Percentiles rank a stretch among this genome's conserved stretches.
Evolutionary conservation across 2,329 filamentous ascomycete genomes (phyloP).

Genomic region (Sporothrix inflata): DNA sequence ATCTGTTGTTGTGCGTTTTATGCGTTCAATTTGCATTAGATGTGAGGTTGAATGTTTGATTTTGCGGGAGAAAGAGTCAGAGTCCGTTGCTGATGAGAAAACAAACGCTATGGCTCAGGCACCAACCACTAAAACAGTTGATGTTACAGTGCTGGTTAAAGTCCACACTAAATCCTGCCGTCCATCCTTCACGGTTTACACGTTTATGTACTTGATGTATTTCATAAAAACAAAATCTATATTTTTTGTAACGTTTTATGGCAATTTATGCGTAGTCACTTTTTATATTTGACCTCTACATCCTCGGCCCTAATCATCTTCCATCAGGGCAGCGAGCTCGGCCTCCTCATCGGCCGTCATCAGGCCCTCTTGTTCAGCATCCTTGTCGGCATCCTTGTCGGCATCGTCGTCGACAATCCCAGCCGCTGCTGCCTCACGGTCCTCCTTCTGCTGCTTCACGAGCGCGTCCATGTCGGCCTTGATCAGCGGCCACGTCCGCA

Average conservation of each 20-base stretch:
- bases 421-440: constrained; percentile 46
- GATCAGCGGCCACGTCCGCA: constrained; percentile 79
- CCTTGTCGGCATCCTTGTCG: constrained; percentile 61
- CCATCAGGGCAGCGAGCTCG: constrained; percentile 90
- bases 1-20: not conserved
- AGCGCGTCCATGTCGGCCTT: constrained; percentile 59
- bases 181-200: not conserved
- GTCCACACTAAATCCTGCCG: not conserved
- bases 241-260: not conserved
- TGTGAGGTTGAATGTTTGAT: too few species aligned
- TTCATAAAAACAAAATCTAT: not conserved
- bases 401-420: constrained; percentile 61
- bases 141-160: not conserved
- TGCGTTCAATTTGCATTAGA: too few species aligned
- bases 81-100: not conserved
- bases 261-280: too few species aligned
- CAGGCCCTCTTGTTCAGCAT: constrained; percentile 49
- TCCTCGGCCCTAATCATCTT: constrained; percentile 55
- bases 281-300: not conserved
- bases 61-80: not conserved
- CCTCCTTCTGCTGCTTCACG: constrained; percentile 54
- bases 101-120: not conserved
- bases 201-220: not conserved
- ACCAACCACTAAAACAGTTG: not conserved
- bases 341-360: constrained; percentile 88